Evolutionary conservation across 1,139 yeast species (phyloP).

Genomic region (Debaryomyces sp.): DNA sequence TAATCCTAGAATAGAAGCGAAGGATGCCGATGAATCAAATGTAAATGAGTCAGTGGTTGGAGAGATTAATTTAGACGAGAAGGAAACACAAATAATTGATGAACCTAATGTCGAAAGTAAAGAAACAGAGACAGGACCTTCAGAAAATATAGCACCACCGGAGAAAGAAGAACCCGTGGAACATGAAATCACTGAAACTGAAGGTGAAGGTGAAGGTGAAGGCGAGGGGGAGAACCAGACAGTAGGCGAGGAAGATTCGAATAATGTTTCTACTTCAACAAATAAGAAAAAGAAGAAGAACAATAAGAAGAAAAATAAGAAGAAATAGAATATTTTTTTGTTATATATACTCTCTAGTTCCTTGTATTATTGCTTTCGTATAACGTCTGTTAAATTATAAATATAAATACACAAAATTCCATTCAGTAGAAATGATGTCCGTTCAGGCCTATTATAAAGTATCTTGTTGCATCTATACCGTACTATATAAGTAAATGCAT

Average conservation of each 20-base stretch:
- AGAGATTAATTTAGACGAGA: conserved; percentile 7
- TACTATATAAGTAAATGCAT: background rate
- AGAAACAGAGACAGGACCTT: background rate
- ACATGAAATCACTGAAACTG: background rate
- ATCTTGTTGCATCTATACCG: background rate
- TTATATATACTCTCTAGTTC: background rate
- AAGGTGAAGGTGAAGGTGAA: conserved; percentile 3
- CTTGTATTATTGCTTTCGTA: conserved; percentile 1
- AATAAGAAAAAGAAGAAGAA: conserved; percentile 17
- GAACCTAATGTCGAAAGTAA: conserved; percentile 12
- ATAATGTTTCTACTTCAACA: conserved; percentile 1
- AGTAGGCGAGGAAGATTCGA: conserved; percentile 1
- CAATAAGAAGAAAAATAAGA: conserved; percentile 17
- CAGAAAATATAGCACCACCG: conserved; percentile 7
- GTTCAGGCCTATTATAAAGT: background rate
- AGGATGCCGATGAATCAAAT: conserved; percentile 11
- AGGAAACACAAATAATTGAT: background rate
- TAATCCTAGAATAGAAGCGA: conserved; percentile 12
- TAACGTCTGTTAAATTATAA: background rate
- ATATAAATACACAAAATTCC: background rate
- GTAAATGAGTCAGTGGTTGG: conserved; percentile 18
- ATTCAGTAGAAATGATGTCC: background rate
- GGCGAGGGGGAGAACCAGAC: conserved; percentile 9
- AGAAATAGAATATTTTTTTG: conserved; percentile 3
- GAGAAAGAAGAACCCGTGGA: conserved; percentile 8